phyloP scores from a whole-genome alignment of 768 basidiomycete genomes.

The Mycena haematopus region DNA sequence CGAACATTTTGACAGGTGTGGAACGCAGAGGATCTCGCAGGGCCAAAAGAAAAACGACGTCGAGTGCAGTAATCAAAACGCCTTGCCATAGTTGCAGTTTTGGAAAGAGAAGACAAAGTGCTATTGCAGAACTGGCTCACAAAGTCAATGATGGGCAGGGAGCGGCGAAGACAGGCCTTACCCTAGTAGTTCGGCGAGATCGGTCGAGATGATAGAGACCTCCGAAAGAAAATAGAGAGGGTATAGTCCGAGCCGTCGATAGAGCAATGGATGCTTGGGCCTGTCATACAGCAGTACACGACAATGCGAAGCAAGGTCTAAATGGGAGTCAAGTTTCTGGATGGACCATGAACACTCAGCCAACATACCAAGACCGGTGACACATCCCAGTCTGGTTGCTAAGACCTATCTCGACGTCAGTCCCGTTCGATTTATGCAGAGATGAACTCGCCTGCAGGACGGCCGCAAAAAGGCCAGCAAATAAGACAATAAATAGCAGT shows the following conservation, averaged over 20 bases:
- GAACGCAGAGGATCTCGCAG: constrained; percentile 74
- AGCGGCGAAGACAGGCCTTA: not conserved
- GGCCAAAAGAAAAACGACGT: constrained; percentile 74
- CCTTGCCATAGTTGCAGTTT: constrained; percentile 71
- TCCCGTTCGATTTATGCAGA: not conserved
- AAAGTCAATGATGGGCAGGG: not conserved
- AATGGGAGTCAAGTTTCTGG: not conserved
- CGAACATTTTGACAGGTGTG: constrained; percentile 72
- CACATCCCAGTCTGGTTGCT: constrained; percentile 80
- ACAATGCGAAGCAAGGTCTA: constrained; percentile 62
- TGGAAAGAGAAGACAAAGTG: constrained; percentile 77
- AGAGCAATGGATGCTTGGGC: constrained; percentile 60
- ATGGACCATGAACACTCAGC: not conserved
- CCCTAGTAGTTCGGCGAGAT: constrained; percentile 82
- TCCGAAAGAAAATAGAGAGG: constrained; percentile 72
- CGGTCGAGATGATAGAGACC: constrained; percentile 77
- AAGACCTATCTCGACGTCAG: constrained; percentile 56
- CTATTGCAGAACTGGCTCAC: constrained; percentile 64
- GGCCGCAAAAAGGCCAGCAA: constrained; percentile 83
- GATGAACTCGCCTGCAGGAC: constrained; percentile 69
- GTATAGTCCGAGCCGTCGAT: constrained; percentile 66
- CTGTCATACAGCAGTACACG: constrained; percentile 70
- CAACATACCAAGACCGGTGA: constrained; percentile 74
- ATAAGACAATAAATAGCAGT: constrained; percentile 83
- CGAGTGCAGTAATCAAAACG: constrained; percentile 70